Evolutionary conservation across 1,139 yeast species (phyloP).

Genomic region (Kurtzmaniella quercitrusa): DNA sequence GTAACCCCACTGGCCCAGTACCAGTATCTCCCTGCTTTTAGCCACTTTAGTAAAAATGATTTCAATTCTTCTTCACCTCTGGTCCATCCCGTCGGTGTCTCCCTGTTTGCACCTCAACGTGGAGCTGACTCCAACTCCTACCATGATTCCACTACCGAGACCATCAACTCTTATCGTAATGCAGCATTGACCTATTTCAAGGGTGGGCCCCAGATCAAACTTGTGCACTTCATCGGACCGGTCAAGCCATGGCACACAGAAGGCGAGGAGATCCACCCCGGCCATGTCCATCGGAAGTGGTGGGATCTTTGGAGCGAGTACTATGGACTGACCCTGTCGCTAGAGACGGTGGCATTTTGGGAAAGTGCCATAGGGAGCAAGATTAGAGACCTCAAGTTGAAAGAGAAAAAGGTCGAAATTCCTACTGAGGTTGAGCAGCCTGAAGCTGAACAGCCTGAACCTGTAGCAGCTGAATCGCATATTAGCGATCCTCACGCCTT

Average conservation of each 20-base stretch:
- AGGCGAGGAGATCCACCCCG: slow-evolving; percentile 11
- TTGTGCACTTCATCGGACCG: slow-evolving; percentile 80
- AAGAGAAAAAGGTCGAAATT: no score
- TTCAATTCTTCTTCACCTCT: background rate
- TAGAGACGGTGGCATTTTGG: slow-evolving; percentile 8
- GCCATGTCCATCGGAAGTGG: slow-evolving; percentile 29
- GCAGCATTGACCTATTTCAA: slow-evolving; percentile 23
- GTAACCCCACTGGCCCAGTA: slow-evolving; percentile 83
- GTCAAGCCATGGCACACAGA: slow-evolving; percentile 70
- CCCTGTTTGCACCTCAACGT: background rate
- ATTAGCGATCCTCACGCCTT: slow-evolving; percentile 15
- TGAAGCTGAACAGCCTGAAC: slow-evolving; percentile 4
- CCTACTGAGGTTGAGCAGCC: slow-evolving; percentile 5
- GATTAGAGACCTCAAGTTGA: slow-evolving; percentile 5
- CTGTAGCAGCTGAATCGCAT: slow-evolving; percentile 4
- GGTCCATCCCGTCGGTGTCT: no score
- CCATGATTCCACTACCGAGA: slow-evolving; percentile 13
- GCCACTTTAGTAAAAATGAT: slow-evolving; percentile 39
- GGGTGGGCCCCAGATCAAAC: slow-evolving; percentile 36
- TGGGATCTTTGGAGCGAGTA: slow-evolving; percentile 41
- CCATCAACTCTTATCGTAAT: slow-evolving; percentile 18
- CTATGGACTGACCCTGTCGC: slow-evolving; percentile 18
- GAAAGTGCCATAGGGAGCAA: slow-evolving; percentile 9
- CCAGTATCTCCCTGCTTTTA: slow-evolving; percentile 78
- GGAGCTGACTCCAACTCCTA: background rate